Base-by-base conservation (phyloP, 495 filamentous ascomycete genomes). In the Aspergillus leporis region DNA sequence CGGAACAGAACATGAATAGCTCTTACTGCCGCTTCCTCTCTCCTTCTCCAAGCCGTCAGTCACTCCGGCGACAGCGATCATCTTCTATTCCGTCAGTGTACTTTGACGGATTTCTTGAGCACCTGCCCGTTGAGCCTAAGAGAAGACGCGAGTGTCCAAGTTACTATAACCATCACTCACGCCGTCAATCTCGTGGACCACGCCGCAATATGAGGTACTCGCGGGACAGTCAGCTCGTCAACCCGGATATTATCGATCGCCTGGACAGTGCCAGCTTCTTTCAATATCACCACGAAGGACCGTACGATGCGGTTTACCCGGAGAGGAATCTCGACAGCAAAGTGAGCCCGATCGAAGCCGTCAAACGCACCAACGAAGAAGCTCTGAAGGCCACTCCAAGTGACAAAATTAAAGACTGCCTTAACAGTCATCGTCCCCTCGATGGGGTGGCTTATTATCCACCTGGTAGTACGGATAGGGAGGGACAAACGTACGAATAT, bases 201-300 rank as follows among this genome's bases (percentile, higher is more conserved):
- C 57, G 56, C 22, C 25, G 51, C 45, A 31, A 53, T 21, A 50
- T 58, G 32, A 38, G 36, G 47, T 61, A 87, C 66, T 79, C 90
- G 2, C 79, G 83, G 8, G 84, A 83, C 60, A 85, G 80, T 51
- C 83, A 84, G 52, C 76, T 87, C 12, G 85, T 90, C 16, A 83
- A 86, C 31, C 76, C 90, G 0, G 94, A 98, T 66, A 78, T 79
- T 13, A 92, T 98, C 62, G 94, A 98, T 71, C 69, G 79, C 3
- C 82, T 98, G 0, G 94, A 96, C 63, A 73, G 78, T 52, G 73
- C 86, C 2, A 80, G 78, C 3, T 77, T 79, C 18, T 74, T 70
- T 8, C 72, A 78, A 3, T 98, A 96, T 66, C 94, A 98, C 69
- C 94, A 98, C 63, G 90, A 89, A 56, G 94, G 94, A 0, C 94